phyloP scores from a whole-genome alignment of 495 filamentous ascomycete species.

The Podospora pseudoanserina region DNA sequence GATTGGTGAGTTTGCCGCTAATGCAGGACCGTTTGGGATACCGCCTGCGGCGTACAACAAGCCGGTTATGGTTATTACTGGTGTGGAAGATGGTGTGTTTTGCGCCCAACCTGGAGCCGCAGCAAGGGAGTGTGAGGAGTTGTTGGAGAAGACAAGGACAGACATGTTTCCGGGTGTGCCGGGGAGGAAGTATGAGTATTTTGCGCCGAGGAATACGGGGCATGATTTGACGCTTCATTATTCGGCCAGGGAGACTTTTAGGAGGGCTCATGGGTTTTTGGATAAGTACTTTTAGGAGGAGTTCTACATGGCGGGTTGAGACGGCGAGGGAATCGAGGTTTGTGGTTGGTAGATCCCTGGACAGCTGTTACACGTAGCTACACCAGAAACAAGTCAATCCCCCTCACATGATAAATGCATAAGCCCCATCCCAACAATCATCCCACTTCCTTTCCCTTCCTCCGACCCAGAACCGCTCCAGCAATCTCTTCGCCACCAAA shows the following conservation, averaged over 20 bases:
- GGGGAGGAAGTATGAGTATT: constrained; percentile 3
- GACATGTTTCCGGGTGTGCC: neutral
- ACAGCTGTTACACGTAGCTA: too few species aligned
- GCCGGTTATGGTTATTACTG: neutral
- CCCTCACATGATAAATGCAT: constrained; percentile 9
- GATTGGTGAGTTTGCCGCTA: neutral
- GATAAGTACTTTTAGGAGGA: constrained; percentile 1
- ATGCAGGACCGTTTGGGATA: neutral
- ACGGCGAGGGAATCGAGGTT: neutral
- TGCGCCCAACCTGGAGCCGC: neutral
- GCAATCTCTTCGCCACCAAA: constrained; percentile 24
- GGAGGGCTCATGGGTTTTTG: constrained; percentile 5
- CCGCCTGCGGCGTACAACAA: neutral
- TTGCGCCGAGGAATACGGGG: neutral
- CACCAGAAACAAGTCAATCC: too few species aligned
- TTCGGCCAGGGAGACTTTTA: neutral
- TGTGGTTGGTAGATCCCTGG: too few species aligned
- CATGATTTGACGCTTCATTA: neutral
- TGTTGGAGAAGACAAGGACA: constrained; percentile 5
- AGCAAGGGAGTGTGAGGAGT: neutral
- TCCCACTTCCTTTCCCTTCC: constrained; percentile 29
- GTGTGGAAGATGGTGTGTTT: neutral
- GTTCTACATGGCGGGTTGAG: too few species aligned
- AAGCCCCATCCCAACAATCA: constrained; percentile 27
- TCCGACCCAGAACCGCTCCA: constrained; percentile 32